Conservation (phyloP, 352 stramenopile genomes). For the Phytophthora fragariae region DNA sequence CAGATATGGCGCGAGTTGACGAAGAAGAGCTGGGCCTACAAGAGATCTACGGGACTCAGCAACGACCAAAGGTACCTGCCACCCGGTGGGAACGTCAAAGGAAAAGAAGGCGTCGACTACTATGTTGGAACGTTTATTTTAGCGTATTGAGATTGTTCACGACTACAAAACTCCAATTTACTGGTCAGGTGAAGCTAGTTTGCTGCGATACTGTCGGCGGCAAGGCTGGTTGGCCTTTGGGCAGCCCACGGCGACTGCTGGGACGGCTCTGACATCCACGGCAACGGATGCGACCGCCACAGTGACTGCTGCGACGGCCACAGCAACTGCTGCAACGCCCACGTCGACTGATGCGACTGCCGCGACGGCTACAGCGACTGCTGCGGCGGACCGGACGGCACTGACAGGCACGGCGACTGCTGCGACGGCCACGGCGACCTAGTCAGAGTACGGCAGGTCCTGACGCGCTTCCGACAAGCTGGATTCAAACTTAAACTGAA, state of each 20-base stretch:
- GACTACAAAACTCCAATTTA: neutral
- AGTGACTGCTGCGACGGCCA: neutral
- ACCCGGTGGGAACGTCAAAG: slow-evolving; percentile 11
- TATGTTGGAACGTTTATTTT: slow-evolving; percentile 2
- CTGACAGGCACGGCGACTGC: neutral
- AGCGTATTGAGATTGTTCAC: neutral
- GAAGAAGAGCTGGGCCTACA: slow-evolving; percentile 19
- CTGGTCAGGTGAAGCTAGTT: neutral
- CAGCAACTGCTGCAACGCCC: neutral
- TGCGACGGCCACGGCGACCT: neutral
- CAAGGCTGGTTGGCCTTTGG: neutral
- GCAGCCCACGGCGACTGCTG: neutral
- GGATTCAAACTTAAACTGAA: too few relatives aligned
- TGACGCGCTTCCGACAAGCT: too few relatives aligned
- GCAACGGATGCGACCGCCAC: neutral
- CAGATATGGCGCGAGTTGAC: slow-evolving; percentile 16
- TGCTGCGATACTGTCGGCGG: neutral
- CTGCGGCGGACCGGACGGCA: too few relatives aligned
- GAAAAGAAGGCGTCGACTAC: slow-evolving; percentile 14
- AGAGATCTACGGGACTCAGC: slow-evolving; percentile 8
- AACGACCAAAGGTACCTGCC: slow-evolving; percentile 1
- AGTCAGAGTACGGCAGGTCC: too few relatives aligned
- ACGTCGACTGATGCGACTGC: neutral
- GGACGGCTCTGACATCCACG: neutral
- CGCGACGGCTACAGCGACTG: neutral